Evolutionary conservation across 73 alveolate genomes (phyloP).

Genomic region (Stentor roeselii): DNA sequence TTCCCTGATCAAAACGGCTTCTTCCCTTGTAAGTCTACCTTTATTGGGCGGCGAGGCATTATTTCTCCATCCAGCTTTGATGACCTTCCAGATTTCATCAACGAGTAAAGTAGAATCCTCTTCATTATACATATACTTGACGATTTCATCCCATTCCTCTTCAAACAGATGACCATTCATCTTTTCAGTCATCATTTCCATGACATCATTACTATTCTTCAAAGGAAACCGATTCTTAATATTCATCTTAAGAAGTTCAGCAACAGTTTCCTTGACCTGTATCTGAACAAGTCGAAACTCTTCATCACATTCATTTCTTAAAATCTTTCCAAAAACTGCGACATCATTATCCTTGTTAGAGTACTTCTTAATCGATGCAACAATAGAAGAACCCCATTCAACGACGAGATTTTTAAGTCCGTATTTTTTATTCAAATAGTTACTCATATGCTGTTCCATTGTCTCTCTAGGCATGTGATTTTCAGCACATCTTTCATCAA

Average conservation of each 20-base stretch:
- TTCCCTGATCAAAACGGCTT: constrained; percentile 52
- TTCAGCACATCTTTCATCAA: constrained; percentile 88
- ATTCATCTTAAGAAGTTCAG: constrained; percentile 67
- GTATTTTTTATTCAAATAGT: constrained; percentile 89
- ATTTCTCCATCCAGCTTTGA: constrained; percentile 31
- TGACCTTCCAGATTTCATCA: constrained; percentile 32
- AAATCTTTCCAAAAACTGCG: constrained; percentile 90
- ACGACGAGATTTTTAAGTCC: constrained; percentile 90
- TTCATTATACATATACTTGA: constrained; percentile 93
- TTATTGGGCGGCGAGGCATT: constrained; percentile 17
- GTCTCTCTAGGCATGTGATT: constrained; percentile 91
- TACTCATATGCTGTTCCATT: constrained; percentile 94
- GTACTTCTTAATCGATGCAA: constrained; percentile 84
- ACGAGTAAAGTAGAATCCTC: constrained; percentile 70
- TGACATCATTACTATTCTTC: constrained; percentile 82
- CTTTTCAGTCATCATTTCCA: constrained; percentile 62
- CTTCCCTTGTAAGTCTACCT: constrained; percentile 55
- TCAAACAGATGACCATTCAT: constrained; percentile 77
- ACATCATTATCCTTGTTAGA: constrained; percentile 90
- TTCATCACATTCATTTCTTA: constrained; percentile 98
- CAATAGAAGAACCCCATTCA: constrained; percentile 94
- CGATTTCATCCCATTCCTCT: constrained; percentile 92
- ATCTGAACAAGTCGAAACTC: constrained; percentile 85
- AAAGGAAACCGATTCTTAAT: constrained; percentile 75
- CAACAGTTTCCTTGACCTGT: constrained; percentile 92